Percentiles rank a stretch among this genome's conserved stretches.
Evolutionary conservation across 2,329 filamentous ascomycete species (phyloP).

Genomic region (Mycosphaerella sp.): DNA sequence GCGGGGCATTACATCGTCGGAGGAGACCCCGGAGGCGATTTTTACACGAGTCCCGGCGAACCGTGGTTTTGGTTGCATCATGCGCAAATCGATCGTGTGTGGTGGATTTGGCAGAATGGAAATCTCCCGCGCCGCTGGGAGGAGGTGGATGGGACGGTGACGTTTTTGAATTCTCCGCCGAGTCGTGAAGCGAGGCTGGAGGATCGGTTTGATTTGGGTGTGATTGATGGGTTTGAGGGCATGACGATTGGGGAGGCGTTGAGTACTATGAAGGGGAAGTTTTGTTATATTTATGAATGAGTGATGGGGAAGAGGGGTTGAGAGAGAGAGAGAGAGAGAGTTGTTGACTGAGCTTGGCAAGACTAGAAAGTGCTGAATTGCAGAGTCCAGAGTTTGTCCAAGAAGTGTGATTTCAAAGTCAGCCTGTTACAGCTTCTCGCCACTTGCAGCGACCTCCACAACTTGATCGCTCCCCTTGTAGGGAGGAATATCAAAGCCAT

Average conservation of each 20-base stretch:
- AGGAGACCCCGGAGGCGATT: slow-evolving; percentile 37
- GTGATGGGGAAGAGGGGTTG: no score
- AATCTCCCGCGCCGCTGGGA: no score
- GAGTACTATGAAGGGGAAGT: slow-evolving; percentile 9
- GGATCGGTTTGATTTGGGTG: slow-evolving; percentile 11
- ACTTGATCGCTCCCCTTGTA: slow-evolving; percentile 87
- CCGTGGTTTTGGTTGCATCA: slow-evolving; percentile 47
- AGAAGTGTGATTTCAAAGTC: no score
- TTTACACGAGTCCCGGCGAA: slow-evolving; percentile 40
- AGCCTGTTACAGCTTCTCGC: slow-evolving; percentile 34
- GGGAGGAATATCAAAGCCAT: slow-evolving; percentile 70
- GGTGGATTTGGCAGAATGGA: slow-evolving; percentile 46
- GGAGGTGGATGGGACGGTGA: slow-evolving; percentile 7
- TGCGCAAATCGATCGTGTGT: slow-evolving; percentile 39
- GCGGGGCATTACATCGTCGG: slow-evolving; percentile 44
- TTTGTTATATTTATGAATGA: slow-evolving; percentile 18
- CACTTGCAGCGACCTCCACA: slow-evolving; percentile 58
- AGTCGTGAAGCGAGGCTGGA: slow-evolving; percentile 8
- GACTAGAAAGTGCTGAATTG: no score
- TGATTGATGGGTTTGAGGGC: slow-evolving; percentile 10
- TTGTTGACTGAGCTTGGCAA: no score
- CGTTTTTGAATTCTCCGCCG: slow-evolving; percentile 8
- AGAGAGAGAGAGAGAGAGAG: no score
- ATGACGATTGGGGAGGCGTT: slow-evolving; percentile 10
- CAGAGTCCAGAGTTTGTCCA: no score